Percentiles rank a stretch among this genome's conserved stretches.
Conservation (phyloP, 257 asterid species). For the Capsicum rhomboideum region DNA sequence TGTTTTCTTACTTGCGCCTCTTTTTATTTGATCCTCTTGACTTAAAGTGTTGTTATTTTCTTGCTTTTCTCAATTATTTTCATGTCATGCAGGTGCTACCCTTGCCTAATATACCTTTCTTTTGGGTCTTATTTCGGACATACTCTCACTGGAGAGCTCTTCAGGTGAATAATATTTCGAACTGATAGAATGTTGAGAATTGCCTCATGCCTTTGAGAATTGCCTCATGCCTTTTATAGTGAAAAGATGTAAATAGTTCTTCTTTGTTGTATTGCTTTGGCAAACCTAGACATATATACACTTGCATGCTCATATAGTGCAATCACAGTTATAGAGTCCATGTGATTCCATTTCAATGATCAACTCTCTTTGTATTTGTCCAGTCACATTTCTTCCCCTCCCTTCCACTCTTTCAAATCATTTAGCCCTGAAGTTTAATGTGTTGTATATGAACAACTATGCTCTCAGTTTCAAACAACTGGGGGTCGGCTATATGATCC, state of each 20-base stretch:
- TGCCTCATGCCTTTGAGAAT: background rate
- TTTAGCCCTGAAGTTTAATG: background rate
- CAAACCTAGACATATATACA: background rate
- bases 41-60: background rate
- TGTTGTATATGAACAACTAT: background rate
- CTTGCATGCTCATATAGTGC: background rate
- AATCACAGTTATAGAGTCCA: background rate
- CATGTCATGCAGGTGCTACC: slow-evolving; percentile 67
- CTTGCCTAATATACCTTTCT: slow-evolving; percentile 93
- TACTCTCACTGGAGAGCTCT: slow-evolving; percentile 99
- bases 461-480: background rate
- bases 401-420: background rate
- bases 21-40: background rate
- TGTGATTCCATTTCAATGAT: background rate
- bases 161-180: slow-evolving; percentile 40
- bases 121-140: slow-evolving; percentile 89
- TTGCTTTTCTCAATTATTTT: background rate
- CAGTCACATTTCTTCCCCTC: background rate
- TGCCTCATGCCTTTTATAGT: background rate
- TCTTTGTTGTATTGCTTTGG: background rate
- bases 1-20: background rate
- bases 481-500: background rate
- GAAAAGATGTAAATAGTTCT: background rate
- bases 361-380: background rate
- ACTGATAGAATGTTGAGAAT: background rate